These are phyloP conservation scores for Sphagnum contortum DNA, from an alignment of 225 moss, liverwort and hornwort species.

Conservation along the genomic window DNA sequence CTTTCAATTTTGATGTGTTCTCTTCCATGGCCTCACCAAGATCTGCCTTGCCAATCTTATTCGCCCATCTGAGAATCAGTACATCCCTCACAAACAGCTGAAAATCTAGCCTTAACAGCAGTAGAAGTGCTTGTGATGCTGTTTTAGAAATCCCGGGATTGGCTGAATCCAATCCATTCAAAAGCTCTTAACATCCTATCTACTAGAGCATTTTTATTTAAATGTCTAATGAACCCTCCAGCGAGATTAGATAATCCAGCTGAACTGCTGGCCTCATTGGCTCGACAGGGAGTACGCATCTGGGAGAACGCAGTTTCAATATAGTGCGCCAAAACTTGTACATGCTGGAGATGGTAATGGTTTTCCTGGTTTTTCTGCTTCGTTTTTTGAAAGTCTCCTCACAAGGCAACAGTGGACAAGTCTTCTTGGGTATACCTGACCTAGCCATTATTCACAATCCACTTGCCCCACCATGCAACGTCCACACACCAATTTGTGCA, in stretches of 20 bases:
- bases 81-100: slow-evolving; percentile 1
- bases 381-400: no score
- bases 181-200: neutral
- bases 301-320: neutral
- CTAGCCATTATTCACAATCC: no score
- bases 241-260: slow-evolving; percentile 1
- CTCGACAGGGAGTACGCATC: neutral
- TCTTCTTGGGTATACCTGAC: no score
- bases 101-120: slow-evolving; percentile 1
- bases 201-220: neutral
- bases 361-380: no score
- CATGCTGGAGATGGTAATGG: no score
- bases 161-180: neutral
- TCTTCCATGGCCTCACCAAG: neutral
- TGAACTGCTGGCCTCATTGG: no score
- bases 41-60: neutral
- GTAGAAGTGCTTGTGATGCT: no score
- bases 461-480: no score
- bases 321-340: no score
- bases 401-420: no score
- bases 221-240: neutral
- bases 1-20: neutral
- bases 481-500: no score
- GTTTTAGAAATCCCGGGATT: no score
- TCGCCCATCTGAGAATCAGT: slow-evolving; percentile 1